A percentile compares a stretch with the other conserved stretches of the same genome.
Conservation (phyloP, 805 yeast genomes). For the Dipodascus geniculatus region DNA sequence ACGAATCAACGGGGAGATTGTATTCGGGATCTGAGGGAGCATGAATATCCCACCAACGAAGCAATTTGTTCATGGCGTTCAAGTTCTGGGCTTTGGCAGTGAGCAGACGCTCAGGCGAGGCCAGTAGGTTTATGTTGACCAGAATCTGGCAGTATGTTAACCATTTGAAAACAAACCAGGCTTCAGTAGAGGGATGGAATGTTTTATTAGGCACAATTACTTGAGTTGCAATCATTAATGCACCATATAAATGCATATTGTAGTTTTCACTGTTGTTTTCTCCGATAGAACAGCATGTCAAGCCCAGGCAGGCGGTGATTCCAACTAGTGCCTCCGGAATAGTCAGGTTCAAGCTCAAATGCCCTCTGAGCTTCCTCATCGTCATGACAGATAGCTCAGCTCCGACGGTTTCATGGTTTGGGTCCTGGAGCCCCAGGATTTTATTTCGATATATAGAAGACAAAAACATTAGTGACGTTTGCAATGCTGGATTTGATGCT, state of each 20-base stretch:
- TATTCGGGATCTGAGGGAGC: constrained; percentile 8
- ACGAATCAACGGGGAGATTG: constrained; percentile 7
- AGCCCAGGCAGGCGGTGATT: constrained; percentile 8
- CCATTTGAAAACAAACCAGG: constrained; percentile 11
- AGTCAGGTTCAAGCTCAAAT: background rate
- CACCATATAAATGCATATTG: constrained; percentile 9
- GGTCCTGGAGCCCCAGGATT: background rate
- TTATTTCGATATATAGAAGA: constrained; percentile 7
- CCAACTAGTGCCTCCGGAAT: constrained; percentile 5
- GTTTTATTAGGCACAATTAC: background rate
- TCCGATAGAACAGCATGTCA: constrained; percentile 7
- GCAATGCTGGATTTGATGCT: constrained; percentile 4
- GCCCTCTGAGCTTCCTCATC: background rate
- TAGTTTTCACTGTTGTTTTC: constrained; percentile 3
- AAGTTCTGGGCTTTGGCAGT: constrained; percentile 2
- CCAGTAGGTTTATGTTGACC: constrained; percentile 5
- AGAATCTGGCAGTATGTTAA: constrained; percentile 8
- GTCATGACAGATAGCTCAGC: constrained; percentile 3
- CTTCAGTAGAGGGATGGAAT: constrained; percentile 3
- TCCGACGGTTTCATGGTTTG: constrained; percentile 1
- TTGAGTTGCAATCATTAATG: constrained; percentile 4
- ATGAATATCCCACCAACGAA: constrained; percentile 7
- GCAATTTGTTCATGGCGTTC: background rate
- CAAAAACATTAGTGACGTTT: constrained; percentile 7
- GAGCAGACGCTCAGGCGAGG: background rate